Base-by-base conservation (phyloP, 345 rosid species). In the Viola odorata region DNA sequence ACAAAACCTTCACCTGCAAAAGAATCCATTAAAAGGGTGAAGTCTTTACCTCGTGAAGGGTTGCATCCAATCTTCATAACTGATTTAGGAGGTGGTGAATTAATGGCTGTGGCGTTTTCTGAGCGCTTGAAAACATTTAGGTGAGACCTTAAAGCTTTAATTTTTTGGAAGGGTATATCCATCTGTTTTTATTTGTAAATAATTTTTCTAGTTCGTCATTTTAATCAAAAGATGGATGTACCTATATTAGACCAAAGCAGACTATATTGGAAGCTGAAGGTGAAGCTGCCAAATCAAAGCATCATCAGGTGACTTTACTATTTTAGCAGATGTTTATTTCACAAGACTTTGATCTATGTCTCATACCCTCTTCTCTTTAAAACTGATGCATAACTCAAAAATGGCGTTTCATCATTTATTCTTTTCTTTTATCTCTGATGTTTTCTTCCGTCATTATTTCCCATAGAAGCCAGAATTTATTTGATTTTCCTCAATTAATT, bases 181-280 rank as follows among this genome's bases (percentile, higher is more conserved):
- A 14, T 8, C 7, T 51, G 6, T 50, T 39, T 56, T 64, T 57
- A 41, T 36, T 50, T 3, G 15, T 12, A 52, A 7, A 51, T 36
- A 57, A 12, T 42, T 8, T 59, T 13, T 4, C 48, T 48, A 45
- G 41, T n/a, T n/a, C n/a, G 48, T 45, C 62, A 48, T n/a, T 52
- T 65, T 71, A 47, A 66, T 45, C 13, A 6, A 42, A 58, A 37
- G 56, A 66, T 75, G 61, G 32, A 13, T 37, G 76, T 66, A 75
- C 70, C 32, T 75, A 8, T 77, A 39, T 66, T 76, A 94, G 99
- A 73, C 99, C 97, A 42, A 94, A 86, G 84, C 97, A 86, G 79
- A 94, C 99, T 16, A 83, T 94, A 74, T 73, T 94, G 77, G 99
- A 94, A 81, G 86, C 97, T 62, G 97, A 94, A 86, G 97, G 96